Conservation (phyloP, 2,329 filamentous ascomycete genomes). For the Podosphaera fusca region DNA sequence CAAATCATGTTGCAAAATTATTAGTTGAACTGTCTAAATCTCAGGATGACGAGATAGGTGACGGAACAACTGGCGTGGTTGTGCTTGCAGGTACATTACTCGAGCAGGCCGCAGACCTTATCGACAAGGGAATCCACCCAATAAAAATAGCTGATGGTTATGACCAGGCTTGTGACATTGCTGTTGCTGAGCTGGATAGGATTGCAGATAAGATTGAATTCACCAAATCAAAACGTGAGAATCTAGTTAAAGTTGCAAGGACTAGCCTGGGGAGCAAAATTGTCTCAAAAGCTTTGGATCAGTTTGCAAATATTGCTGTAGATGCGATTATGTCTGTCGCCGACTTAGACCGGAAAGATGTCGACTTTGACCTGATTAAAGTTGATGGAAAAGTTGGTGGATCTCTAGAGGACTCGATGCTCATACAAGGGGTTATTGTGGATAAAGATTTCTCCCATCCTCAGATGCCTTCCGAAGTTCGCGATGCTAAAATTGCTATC, state of each 20-base stretch:
- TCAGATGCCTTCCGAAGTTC: conserved; percentile 92
- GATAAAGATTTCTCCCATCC: conserved; percentile 99
- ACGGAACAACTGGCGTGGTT: conserved; percentile 93
- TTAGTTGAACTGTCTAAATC: conserved; percentile 94
- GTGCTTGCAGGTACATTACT: conserved; percentile 84
- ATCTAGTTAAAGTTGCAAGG: conserved; percentile 83
- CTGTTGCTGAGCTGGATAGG: conserved; percentile 72
- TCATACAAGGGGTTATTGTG: conserved; percentile 94
- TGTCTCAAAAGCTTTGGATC: conserved; percentile 94
- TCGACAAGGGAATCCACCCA: conserved; percentile 98
- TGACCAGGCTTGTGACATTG: conserved; percentile 92
- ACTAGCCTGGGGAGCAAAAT: conserved; percentile 97
- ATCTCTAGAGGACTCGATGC: conserved; percentile 70
- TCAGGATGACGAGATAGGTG: conserved; percentile 95
- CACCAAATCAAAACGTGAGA: conserved; percentile 52
- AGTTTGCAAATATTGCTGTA: conserved; percentile 91
- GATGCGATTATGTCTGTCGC: conserved; percentile 93
- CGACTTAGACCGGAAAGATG: conserved; percentile 85
- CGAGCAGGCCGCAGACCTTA: conserved; percentile 90
- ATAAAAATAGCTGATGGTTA: conserved; percentile 97
- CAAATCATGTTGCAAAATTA: conserved; percentile 93
- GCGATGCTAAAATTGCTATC: conserved; percentile 90
- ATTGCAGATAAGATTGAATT: conserved; percentile 88
- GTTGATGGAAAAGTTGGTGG: conserved; percentile 97
- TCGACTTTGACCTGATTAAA: conserved; percentile 98